Percentiles rank a stretch among this genome's conserved stretches.
Evolutionary conservation across 2,329 filamentous ascomycete species (phyloP).

Genomic region (Beauveria sp.): DNA sequence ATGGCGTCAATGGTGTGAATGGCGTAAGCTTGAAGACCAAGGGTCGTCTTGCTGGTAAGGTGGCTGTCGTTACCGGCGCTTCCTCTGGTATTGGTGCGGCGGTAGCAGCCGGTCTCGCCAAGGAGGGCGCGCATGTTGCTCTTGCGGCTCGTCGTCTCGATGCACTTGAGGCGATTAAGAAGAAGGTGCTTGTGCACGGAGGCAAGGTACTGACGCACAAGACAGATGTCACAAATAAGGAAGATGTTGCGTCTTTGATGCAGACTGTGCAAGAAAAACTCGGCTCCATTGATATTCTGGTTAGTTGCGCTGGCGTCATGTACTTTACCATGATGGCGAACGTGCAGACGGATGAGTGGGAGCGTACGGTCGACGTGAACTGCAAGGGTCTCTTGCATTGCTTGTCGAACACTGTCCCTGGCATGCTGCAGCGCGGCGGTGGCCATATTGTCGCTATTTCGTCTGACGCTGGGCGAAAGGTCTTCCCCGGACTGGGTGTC

Average conservation of each 20-base stretch:
- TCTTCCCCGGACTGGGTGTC: constrained; percentile 73
- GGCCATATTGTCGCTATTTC: constrained; percentile 77
- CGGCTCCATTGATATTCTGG: constrained; percentile 69
- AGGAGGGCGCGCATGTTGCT: constrained; percentile 64
- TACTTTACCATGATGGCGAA: constrained; percentile 87
- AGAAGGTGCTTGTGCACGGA: constrained; percentile 45
- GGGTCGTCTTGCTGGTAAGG: constrained; percentile 58
- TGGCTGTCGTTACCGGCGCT: constrained; percentile 71
- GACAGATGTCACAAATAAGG: constrained; percentile 64
- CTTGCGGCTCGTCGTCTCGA: constrained; percentile 65
- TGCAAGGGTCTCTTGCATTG: constrained; percentile 76
- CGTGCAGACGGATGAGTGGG: constrained; percentile 65
- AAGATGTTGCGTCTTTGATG: constrained; percentile 61
- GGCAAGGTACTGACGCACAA: constrained; percentile 60
- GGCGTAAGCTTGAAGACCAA: constrained; percentile 18
- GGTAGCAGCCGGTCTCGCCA: constrained; percentile 59
- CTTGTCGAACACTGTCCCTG: constrained; percentile 60
- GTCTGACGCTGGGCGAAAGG: constrained; percentile 73
- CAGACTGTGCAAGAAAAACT: constrained; percentile 51
- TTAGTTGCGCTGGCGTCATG: constrained; percentile 78
- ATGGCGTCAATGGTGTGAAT: constrained; percentile 13
- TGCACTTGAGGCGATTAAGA: constrained; percentile 60
- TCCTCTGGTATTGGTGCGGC: constrained; percentile 75
- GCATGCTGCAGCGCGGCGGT: constrained; percentile 60
- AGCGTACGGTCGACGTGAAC: constrained; percentile 76